Evolutionary conservation across 139 green algal genomes (phyloP).

Genomic region (Chlorella sp.): DNA sequence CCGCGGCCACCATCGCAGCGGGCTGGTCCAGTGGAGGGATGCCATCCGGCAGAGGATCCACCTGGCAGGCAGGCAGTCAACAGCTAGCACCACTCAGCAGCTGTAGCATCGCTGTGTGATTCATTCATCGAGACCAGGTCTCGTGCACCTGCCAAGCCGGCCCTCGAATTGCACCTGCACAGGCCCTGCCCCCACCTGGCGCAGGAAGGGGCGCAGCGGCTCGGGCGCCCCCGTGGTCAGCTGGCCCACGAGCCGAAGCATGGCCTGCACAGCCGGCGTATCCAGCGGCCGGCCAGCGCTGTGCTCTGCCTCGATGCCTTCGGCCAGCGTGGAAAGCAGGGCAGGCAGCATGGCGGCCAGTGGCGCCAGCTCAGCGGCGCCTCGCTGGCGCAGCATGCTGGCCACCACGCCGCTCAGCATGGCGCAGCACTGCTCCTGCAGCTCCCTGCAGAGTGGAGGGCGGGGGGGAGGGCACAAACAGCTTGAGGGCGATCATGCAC

Average conservation of each 20-base stretch:
- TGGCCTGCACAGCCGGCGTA: background rate
- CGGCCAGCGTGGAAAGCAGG: constrained; percentile 38
- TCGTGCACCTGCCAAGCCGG: no score
- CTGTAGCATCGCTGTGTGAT: no score
- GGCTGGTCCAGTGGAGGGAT: constrained; percentile 21
- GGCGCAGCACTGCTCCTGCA: constrained; percentile 43
- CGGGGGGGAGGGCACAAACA: background rate
- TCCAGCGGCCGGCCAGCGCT: background rate
- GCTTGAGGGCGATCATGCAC: no score
- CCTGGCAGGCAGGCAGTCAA: constrained; percentile 3
- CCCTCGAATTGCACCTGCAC: background rate
- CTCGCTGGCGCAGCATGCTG: constrained; percentile 8
- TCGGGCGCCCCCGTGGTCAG: constrained; percentile 20
- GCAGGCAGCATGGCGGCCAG: constrained; percentile 50
- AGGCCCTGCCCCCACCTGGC: background rate
- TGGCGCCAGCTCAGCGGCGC: constrained; percentile 1
- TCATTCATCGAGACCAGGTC: no score
- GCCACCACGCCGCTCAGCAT: constrained; percentile 44
- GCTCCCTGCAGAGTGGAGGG: constrained; percentile 24
- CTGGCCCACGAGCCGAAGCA: constrained; percentile 34
- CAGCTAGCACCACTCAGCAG: no score
- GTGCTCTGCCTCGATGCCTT: constrained; percentile 36
- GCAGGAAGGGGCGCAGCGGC: constrained; percentile 32
- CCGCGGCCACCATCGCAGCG: background rate
- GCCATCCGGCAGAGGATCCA: constrained; percentile 38